These are phyloP conservation scores for Aquilaria malaccensis DNA, from an alignment of 345 rosid genomes.

Conservation along the genomic window DNA sequence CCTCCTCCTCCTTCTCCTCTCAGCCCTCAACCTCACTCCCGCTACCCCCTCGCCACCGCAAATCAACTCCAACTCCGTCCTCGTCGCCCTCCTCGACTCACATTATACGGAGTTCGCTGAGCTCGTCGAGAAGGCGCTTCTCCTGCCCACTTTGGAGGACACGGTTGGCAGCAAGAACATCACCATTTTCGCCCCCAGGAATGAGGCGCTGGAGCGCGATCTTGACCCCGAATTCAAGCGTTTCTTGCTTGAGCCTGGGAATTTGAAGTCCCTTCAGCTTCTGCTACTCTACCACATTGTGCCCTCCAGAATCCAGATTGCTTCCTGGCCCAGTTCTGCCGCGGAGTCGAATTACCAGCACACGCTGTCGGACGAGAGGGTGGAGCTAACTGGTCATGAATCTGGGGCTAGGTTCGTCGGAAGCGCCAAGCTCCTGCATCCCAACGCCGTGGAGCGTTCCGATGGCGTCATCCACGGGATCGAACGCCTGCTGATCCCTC, in stretches of 20 bases:
- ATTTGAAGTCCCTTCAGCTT: constrained; percentile 56
- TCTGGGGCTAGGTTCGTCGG: constrained; percentile 27
- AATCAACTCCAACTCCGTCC: constrained; percentile 73
- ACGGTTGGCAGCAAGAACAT: constrained; percentile 52
- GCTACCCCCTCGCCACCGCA: constrained; percentile 4
- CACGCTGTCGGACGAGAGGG: constrained; percentile 28
- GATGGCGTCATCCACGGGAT: constrained; percentile 81
- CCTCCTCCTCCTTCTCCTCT: constrained; percentile 2
- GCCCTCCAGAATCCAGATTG: constrained; percentile 35
- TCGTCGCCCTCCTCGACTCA: constrained; percentile 76
- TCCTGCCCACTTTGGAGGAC: constrained; percentile 55
- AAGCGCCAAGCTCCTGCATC: constrained; percentile 33
- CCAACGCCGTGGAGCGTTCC: constrained; percentile 44
- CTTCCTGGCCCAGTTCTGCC: constrained; percentile 22
- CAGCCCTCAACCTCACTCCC: constrained; percentile 3
- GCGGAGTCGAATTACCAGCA: constrained; percentile 24
- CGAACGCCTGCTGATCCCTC: constrained; percentile 59
- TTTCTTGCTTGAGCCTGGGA: constrained; percentile 71
- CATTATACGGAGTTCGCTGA: constrained; percentile 74
- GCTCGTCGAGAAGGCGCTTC: constrained; percentile 64
- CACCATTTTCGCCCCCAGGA: constrained; percentile 70
- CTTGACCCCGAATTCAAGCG: constrained; percentile 73
- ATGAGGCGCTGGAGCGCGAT: constrained; percentile 64
- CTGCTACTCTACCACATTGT: constrained; percentile 57
- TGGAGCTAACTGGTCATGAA: constrained; percentile 24